phyloP scores from a whole-genome alignment of 352 stramenopile genomes.

The Globisporangium apiculatum region DNA sequence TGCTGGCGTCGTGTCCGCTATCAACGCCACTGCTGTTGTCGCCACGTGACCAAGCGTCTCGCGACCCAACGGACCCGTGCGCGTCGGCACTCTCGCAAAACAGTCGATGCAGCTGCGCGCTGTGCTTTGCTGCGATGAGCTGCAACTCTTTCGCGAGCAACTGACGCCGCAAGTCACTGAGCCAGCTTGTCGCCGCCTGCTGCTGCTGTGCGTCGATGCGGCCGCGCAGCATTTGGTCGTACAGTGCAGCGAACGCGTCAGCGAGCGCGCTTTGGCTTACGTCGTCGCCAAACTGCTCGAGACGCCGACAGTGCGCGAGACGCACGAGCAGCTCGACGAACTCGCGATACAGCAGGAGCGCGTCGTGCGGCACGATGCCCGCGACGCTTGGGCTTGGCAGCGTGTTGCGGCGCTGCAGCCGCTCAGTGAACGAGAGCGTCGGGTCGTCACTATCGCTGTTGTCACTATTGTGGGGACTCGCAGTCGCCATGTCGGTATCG shows the following conservation, averaged over 20 bases:
- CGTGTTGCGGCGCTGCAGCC: constrained; percentile 19
- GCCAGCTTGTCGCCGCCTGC: constrained; percentile 13
- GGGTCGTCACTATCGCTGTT: not conserved
- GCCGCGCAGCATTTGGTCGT: constrained; percentile 30
- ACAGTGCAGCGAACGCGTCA: constrained; percentile 35
- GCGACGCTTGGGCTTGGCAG: constrained; percentile 11
- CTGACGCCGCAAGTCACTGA: constrained; percentile 18
- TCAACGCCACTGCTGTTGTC: too few relatives aligned
- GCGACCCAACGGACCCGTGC: too few relatives aligned
- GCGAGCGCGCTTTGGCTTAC: constrained; percentile 16
- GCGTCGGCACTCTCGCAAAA: constrained; percentile 17
- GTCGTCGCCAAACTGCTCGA: constrained; percentile 6
- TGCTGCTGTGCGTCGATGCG: constrained; percentile 17
- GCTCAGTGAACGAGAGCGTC: constrained; percentile 1
- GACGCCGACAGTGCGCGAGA: constrained; percentile 27
- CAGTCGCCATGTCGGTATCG: not conserved
- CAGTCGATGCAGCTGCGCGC: constrained; percentile 22
- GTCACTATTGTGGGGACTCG: not conserved
- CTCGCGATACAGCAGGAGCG: constrained; percentile 47
- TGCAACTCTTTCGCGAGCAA: constrained; percentile 38
- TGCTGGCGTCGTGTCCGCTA: not conserved
- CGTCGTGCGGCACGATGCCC: constrained; percentile 22
- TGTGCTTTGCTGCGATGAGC: constrained; percentile 31
- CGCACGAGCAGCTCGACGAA: constrained; percentile 67
- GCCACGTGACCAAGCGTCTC: too few relatives aligned